Base-by-base conservation (phyloP, 2,329 filamentous ascomycete genomes). In the Nemania diffusa region DNA sequence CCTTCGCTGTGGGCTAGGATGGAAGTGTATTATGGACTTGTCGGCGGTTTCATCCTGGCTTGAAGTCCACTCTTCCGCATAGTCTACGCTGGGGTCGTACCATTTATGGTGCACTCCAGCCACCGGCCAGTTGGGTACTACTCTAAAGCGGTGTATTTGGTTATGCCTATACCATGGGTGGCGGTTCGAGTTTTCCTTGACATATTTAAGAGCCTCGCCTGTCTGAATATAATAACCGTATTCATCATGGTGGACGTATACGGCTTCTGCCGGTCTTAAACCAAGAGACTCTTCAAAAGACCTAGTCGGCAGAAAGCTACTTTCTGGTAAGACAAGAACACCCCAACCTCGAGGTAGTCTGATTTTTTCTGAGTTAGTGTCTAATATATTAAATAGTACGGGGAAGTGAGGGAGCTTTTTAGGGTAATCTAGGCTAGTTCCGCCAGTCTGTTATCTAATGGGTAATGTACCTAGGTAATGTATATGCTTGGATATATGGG, bases 311-410 rank as follows among this genome's bases (percentile, higher is more conserved):
- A 77, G 72, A 68, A 87, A 87, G 65, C 78, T 80, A 58, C 77
- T 80, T 37, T 81, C 78, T 0, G 81, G 80, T 6, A 87, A 72
- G 6, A 83, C 79, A 46, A 86, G 73, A 9, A 86, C 79, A 6
- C 84, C 84, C 85, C 85, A 87, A 1, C 83, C 84, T 58, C 78
- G 60, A 32, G 74, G 75, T 5, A 42, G 22, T 2, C 58, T 65
- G 9, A 9, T 40, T 51, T 48, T 5, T 34, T 27, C 22, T 17
- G 8, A 7, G 37, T 75, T 72, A 57, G 22, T n/a, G 58, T 50
- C 1, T 20, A 57, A 51, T 11, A 22, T 9, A 71, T 79, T 70
- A 24, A 58, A 52, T 51, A 32, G 24, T 44, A 4, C n/a, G 24
- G 56, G 11, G 15, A 40, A 13, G 5, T 15, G 37, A 40, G 37